phyloP scores from a whole-genome alignment of 192 early-diverging fungal species.

The Podila horticola region DNA sequence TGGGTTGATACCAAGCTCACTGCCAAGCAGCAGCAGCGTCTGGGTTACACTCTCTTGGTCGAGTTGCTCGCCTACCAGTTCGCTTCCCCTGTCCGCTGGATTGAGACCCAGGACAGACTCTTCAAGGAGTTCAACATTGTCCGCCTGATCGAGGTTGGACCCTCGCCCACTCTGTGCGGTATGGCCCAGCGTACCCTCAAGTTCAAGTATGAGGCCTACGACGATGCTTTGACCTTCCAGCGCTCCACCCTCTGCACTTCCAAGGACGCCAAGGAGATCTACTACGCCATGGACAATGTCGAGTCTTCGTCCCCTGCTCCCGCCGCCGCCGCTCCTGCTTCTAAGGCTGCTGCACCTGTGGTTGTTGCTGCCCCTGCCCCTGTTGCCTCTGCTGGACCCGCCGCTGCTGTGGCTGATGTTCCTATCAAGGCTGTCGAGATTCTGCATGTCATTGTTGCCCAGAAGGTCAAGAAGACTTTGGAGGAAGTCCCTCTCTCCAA shows the following conservation, averaged over 20 bases:
- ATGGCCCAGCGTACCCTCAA: constrained; percentile 95
- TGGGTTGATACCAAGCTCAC: constrained; percentile 80
- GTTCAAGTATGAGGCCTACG: constrained; percentile 97
- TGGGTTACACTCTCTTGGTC: constrained; percentile 86
- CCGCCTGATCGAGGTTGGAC: constrained; percentile 91
- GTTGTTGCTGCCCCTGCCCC: constrained; percentile 65
- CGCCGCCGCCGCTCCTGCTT: constrained; percentile 61
- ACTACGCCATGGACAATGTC: constrained; percentile 87
- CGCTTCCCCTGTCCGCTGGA: constrained; percentile 94
- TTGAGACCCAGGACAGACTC: constrained; percentile 89
- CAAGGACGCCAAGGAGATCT: constrained; percentile 94
- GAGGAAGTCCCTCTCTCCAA: constrained; percentile 78
- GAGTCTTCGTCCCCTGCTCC: constrained; percentile 61
- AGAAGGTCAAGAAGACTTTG: constrained; percentile 90
- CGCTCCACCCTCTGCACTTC: constrained; percentile 89
- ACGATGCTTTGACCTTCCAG: constrained; percentile 90
- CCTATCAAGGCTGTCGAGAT: constrained; percentile 88
- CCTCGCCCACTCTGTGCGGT: constrained; percentile 87
- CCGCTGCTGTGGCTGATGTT: constrained; percentile 77
- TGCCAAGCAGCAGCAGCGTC: constrained; percentile 85
- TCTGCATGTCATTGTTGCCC: constrained; percentile 85
- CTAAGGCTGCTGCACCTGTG: constrained; percentile 58
- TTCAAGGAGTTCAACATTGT: constrained; percentile 86
- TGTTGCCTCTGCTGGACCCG: constrained; percentile 62
- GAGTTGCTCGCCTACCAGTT: constrained; percentile 95